Evolutionary conservation across 169 alveolate genomes (phyloP), one percentile per base, ranked within the genome.

Genomic region (Theileria sp.): DNA sequence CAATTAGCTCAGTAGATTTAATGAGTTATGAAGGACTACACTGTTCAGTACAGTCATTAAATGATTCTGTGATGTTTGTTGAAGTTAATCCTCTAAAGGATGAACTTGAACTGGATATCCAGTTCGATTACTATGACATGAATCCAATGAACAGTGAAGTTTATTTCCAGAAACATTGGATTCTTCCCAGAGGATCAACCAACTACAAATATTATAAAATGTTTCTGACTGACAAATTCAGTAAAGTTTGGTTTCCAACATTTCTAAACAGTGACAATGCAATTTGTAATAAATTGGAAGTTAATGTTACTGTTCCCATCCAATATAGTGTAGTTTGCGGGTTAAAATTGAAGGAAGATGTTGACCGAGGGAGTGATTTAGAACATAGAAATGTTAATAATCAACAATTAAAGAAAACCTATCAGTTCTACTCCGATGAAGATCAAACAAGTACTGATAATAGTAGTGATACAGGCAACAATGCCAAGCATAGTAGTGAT

Each of bases 171-270:
- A 70, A 28, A 9, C 85, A 85, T 38, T 85, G 87, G 91, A 23
- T 85, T 30, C 72, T 83, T 50, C 89, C 89, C n/a, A 34, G 89
- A 19, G 80, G 86, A 23, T 67, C 89, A 3, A 78, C 89, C n/a
- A 83, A 80, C 58, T 83, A 83, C 66, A 2, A 51, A 36, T 69
- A 66, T 32, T 83, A 83, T 36, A 34, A 61, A 9, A 28, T 77
- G 13, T 66, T 83, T 50, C 21, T 51, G 13, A 54, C 89, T 25
- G 49, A 66, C 19, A 61, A 70, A 6, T 21, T 19, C 12, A 66
- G 89, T 25, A 75, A 76, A 8, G 1, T 56, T 25, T 83, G 89
- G 89, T 83, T 83, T 56, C 89, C 89, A 0, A 83, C 85, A 7
- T 68, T 71, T n/a, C 2, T 66, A 25, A 13, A 62, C 56, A 21